Evolutionary conservation across 768 basidiomycete species (phyloP), one percentile per base, ranked within the genome.

Genomic region (Tephrocybe sp.): DNA sequence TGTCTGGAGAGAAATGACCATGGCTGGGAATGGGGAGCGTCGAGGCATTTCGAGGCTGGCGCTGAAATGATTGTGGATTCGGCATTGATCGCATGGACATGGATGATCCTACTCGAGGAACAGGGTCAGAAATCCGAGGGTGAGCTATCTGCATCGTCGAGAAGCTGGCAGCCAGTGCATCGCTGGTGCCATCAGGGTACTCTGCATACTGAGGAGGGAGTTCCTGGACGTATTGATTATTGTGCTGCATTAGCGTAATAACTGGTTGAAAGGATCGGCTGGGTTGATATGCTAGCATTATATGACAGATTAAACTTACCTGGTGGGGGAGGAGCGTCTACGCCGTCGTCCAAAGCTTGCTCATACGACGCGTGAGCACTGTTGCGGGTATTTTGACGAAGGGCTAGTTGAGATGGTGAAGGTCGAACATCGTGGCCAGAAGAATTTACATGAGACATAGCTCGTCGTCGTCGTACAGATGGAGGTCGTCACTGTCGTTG

Each of bases 91-190:
- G 73, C 57, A 70, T 64, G 13, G 82, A 80, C 74, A 83, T 76
- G 25, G 83, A 79, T 16, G 83, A 83, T 15, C 75, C 75, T 4
- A 76, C 72, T 23, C 82, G 76, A 48, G 75, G 72, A 12, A 83
- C 64, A 38, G 78, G 76, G 53, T 84, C 83, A 29, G 42, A 51
- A 49, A 25, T 19, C 61, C 30, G 61, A 57, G 50, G 21, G 18
- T 81, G 80, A 45, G 64, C 65, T 49, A 88, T 65, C 42, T 67
- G 74, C 63, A 90, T 69, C 34, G 76, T 66, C 38, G 75, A 73
- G 64, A 88, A 81, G 36, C 72, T 63, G 56, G 74, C 68, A 27
- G 66, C 65, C 6, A 76, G 73, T 33, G 78, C 62, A 63, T 79
- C 77, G 47, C 57, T 57, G 31, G 60, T 60, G n/a, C 52, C 49